Percentiles rank a stretch among this genome's conserved stretches.
phyloP scores from a whole-genome alignment of 495 filamentous ascomycete species.

The Aspergillus sclerotioniger region DNA sequence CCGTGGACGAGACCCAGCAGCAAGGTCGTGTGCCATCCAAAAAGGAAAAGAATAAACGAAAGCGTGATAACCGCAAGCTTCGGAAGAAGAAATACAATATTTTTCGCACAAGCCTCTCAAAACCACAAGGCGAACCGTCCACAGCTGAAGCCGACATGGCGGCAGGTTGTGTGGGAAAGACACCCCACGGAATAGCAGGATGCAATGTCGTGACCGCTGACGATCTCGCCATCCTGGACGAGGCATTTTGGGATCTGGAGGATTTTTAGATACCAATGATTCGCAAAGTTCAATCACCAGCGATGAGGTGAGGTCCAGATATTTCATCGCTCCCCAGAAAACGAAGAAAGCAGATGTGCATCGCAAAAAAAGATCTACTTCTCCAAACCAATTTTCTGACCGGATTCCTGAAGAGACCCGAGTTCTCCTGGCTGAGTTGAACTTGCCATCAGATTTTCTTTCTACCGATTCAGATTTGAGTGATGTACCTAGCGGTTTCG shows the following conservation, averaged over 20 bases:
- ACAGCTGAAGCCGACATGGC: background rate
- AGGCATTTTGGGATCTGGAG: slow-evolving; percentile 21
- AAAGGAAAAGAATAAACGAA: background rate
- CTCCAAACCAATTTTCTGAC: background rate
- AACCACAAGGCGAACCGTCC: background rate
- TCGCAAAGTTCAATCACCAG: slow-evolving; percentile 32
- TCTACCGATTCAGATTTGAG: slow-evolving; percentile 35
- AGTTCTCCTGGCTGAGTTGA: slow-evolving; percentile 13
- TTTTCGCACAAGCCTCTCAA: background rate
- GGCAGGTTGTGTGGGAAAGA: background rate
- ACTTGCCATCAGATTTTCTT: slow-evolving; percentile 23
- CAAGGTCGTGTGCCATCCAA: background rate
- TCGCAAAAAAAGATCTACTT: no score
- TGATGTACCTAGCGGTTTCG: slow-evolving; percentile 31
- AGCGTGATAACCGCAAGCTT: background rate
- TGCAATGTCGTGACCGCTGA: background rate
- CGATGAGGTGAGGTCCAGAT: slow-evolving; percentile 46
- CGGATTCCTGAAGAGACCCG: slow-evolving; percentile 17
- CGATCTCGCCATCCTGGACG: background rate
- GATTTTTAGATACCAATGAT: slow-evolving; percentile 47
- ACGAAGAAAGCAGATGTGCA: background rate
- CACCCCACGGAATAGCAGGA: background rate
- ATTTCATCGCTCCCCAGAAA: slow-evolving; percentile 24
- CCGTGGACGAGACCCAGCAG: background rate
- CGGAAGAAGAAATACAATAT: background rate